Conservation (phyloP, 768 basidiomycete species). For the Hericium rajendrae region DNA sequence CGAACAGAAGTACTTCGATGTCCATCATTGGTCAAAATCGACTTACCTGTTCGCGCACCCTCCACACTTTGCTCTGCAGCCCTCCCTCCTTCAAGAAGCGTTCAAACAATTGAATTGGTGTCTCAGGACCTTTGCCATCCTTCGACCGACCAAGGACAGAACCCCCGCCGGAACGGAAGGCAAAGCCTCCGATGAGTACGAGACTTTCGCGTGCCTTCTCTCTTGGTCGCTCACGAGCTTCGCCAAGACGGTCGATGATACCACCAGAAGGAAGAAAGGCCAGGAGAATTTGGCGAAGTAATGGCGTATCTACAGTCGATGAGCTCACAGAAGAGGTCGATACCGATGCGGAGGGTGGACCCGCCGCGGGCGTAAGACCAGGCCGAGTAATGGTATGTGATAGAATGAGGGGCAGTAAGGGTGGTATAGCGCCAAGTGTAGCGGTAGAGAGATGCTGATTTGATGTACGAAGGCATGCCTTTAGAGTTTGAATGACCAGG, state of each 20-base stretch:
- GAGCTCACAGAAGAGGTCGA: slow-evolving; percentile 40
- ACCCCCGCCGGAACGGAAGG: slow-evolving; percentile 48
- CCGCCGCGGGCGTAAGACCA: slow-evolving; percentile 12
- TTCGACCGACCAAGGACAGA: slow-evolving; percentile 34
- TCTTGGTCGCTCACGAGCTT: slow-evolving; percentile 59
- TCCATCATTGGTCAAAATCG: too few relatives aligned
- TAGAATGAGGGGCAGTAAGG: slow-evolving; percentile 55
- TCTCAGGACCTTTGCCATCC: slow-evolving; percentile 56
- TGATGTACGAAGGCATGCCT: slow-evolving; percentile 65
- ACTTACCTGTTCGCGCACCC: slow-evolving; percentile 78
- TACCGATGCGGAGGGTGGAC: slow-evolving; percentile 32
- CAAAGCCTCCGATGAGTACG: slow-evolving; percentile 64
- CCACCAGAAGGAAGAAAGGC: slow-evolving; percentile 71
- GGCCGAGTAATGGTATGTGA: slow-evolving; percentile 24
- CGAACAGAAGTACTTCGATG: neutral
- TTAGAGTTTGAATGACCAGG: slow-evolving; percentile 56
- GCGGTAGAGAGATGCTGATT: slow-evolving; percentile 79
- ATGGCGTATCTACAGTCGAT: slow-evolving; percentile 39
- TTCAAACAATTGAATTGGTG: slow-evolving; percentile 63
- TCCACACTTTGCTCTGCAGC: slow-evolving; percentile 74
- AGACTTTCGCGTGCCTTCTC: slow-evolving; percentile 68
- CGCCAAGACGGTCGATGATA: slow-evolving; percentile 75
- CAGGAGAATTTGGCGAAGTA: slow-evolving; percentile 56
- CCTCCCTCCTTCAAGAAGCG: slow-evolving; percentile 62
- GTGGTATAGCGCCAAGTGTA: slow-evolving; percentile 59